phyloP scores from a whole-genome alignment of 371 early-diverging fungal genomes.

The Blakeslea trispora region DNA sequence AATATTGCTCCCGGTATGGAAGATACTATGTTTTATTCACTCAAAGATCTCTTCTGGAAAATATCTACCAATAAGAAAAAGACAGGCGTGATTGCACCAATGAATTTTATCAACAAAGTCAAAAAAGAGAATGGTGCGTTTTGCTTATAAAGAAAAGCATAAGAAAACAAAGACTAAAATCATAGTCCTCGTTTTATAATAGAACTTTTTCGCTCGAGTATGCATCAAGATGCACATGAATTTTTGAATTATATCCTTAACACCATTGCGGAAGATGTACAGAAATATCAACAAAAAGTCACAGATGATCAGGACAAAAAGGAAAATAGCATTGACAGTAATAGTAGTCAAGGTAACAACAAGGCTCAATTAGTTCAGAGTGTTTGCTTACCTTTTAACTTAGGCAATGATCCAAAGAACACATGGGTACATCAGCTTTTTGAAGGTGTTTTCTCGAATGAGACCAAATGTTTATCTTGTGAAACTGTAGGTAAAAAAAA shows the following conservation, averaged over 20 bases:
- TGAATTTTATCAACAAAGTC: slow-evolving; percentile 83
- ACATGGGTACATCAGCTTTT: slow-evolving; percentile 98
- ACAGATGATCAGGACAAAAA: slow-evolving; percentile 13
- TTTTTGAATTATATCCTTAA: slow-evolving; percentile 93
- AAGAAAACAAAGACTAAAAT: background rate
- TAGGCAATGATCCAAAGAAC: slow-evolving; percentile 19
- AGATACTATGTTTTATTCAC: slow-evolving; percentile 80
- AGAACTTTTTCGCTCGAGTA: slow-evolving; percentile 90
- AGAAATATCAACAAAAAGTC: slow-evolving; percentile 52
- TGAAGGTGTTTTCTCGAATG: slow-evolving; percentile 93
- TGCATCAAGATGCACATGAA: slow-evolving; percentile 98
- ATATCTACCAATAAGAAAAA: slow-evolving; percentile 84
- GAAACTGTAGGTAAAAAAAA: slow-evolving; percentile 69
- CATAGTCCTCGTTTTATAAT: slow-evolving; percentile 14
- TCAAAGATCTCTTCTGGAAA: slow-evolving; percentile 87
- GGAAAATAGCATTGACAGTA: slow-evolving; percentile 17
- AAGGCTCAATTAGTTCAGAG: no score
- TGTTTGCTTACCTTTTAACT: background rate
- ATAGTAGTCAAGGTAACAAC: slow-evolving; percentile 4
- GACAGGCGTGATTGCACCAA: slow-evolving; percentile 86
- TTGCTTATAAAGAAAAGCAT: background rate
- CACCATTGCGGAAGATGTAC: slow-evolving; percentile 87
- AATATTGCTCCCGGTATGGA: slow-evolving; percentile 63
- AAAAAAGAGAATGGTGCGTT: slow-evolving; percentile 80
- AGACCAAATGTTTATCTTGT: slow-evolving; percentile 94